A percentile compares a stretch with the other conserved stretches of the same genome.
phyloP scores from a whole-genome alignment of 2,329 filamentous ascomycete genomes.

The Monosporascus cannonballus region DNA sequence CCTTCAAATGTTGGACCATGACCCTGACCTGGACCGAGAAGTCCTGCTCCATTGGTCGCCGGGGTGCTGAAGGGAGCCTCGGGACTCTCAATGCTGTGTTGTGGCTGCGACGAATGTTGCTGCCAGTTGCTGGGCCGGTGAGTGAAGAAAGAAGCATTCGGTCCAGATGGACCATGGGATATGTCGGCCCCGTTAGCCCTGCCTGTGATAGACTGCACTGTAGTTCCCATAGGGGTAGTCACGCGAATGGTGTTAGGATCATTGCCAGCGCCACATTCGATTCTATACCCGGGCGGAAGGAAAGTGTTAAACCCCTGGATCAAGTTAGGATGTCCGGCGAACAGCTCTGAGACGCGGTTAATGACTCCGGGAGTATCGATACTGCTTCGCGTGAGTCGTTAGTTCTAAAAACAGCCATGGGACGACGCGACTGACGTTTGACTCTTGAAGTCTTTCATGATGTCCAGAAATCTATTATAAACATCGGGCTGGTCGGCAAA shows the following conservation, averaged over 20 bases:
- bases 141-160: conserved; percentile 39
- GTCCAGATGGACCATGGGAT: conserved; percentile 28
- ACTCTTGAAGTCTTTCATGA: conserved; percentile 99
- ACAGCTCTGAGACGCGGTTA: conserved; percentile 89
- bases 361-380: conserved; percentile 98
- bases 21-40: conserved; percentile 38
- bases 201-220: conserved; percentile 75
- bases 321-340: conserved; percentile 88
- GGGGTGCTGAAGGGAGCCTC: conserved; percentile 57
- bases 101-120: conserved; percentile 39
- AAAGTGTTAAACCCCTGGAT: conserved; percentile 99
- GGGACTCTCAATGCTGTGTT: conserved; percentile 57
- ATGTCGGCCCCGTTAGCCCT: conserved; percentile 42
- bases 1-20: conserved; percentile 26
- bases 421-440: conserved; percentile 62
- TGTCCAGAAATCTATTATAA: conserved; percentile 93
- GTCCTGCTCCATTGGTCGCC: conserved; percentile 41
- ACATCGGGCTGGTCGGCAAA: conserved; percentile 96
- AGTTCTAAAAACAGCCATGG: conserved; percentile 4
- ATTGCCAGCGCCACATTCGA: conserved; percentile 89
- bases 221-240: conserved; percentile 96
- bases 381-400: conserved; percentile 35
- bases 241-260: conserved; percentile 95
- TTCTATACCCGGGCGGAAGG: conserved; percentile 88
- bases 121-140: conserved; percentile 50